phyloP scores from a whole-genome alignment of 371 early-diverging fungal genomes.

The Coemansia sp. region DNA sequence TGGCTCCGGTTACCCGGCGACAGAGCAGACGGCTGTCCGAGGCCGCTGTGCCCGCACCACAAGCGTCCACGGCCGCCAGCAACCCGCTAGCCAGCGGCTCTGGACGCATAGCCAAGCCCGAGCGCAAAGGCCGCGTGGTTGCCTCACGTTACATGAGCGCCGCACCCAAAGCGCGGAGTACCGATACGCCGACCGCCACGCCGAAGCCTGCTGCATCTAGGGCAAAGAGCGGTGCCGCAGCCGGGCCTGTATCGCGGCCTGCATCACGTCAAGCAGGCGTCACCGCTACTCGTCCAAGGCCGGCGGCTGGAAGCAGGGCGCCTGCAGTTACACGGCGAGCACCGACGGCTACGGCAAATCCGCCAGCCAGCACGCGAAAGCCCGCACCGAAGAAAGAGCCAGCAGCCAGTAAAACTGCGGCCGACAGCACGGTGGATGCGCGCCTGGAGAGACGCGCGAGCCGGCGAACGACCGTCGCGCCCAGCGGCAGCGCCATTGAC shows the following conservation, averaged over 20 bases:
- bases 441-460: not conserved
- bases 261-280: not conserved
- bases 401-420: not conserved
- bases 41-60: slow-evolving; percentile 3
- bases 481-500: not conserved
- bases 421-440: not conserved
- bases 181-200: not conserved
- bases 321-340: not conserved
- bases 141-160: slow-evolving; percentile 44
- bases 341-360: not conserved
- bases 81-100: slow-evolving; percentile 5
- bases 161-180: not conserved
- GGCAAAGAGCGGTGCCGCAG: not conserved
- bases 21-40: slow-evolving; percentile 27
- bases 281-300: not conserved
- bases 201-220: not conserved
- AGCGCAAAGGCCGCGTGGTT: slow-evolving; percentile 23
- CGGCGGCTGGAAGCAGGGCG: not conserved
- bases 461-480: slow-evolving; percentile 4
- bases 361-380: not conserved
- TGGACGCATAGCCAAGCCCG: slow-evolving; percentile 33
- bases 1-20: slow-evolving; percentile 30
- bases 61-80: not conserved
- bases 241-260: not conserved
- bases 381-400: not conserved